Evolutionary conservation across 202 grass and related monocot genomes (phyloP).

Genomic region (Zizania palustris): DNA sequence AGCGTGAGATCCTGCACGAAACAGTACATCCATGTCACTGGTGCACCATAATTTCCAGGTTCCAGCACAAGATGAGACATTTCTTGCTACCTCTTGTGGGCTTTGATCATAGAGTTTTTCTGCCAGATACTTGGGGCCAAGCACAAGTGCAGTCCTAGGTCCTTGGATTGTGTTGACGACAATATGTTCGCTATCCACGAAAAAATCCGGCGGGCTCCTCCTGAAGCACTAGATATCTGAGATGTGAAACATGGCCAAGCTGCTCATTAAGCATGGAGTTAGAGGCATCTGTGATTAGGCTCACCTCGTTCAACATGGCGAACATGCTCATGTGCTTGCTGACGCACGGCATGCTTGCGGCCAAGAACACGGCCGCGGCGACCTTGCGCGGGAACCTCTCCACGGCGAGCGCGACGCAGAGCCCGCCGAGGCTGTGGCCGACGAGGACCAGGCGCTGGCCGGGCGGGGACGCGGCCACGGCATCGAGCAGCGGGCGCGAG

Average conservation of each 20-base stretch:
- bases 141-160: constrained; percentile 8
- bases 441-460: constrained; percentile 50
- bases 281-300: background rate
- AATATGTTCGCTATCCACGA: constrained; percentile 49
- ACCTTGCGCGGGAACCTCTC: constrained; percentile 52
- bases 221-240: constrained; percentile 22
- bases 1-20: constrained; percentile 49
- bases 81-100: constrained; percentile 41
- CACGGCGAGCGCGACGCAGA: constrained; percentile 51
- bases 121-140: constrained; percentile 46
- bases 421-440: constrained; percentile 54
- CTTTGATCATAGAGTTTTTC: constrained; percentile 42
- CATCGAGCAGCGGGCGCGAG: constrained; percentile 45
- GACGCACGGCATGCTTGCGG: constrained; percentile 46
- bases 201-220: constrained; percentile 29
- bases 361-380: constrained; percentile 51
- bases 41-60: no score
- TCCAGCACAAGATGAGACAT: no score
- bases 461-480: constrained; percentile 13
- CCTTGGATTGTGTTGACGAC: constrained; percentile 27
- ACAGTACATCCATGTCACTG: background rate
- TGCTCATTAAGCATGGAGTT: background rate
- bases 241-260: background rate
- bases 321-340: constrained; percentile 29
- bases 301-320: constrained; percentile 42